Percentiles rank a stretch among this genome's conserved stretches.
Evolutionary conservation across 345 rosid genomes (phyloP).

Genomic region (Populus pruinosa): DNA sequence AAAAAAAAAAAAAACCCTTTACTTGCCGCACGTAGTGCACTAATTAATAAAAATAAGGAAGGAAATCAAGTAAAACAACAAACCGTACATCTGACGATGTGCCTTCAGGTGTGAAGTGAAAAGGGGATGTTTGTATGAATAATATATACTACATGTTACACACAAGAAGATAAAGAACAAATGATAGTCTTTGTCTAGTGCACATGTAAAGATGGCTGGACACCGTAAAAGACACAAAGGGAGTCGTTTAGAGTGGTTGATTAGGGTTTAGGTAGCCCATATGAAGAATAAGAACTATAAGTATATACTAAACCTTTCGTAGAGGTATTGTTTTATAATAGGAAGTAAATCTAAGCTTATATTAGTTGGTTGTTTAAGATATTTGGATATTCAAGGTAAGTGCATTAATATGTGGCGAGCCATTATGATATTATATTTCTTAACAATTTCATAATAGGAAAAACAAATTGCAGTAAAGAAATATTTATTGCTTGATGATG

Average conservation of each 20-base stretch:
- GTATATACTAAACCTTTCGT: background rate
- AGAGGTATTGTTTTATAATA: background rate
- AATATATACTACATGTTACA: background rate
- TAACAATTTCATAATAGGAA: background rate
- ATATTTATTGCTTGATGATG: background rate
- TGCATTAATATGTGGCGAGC: too few relatives aligned
- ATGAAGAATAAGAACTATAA: constrained; percentile 32
- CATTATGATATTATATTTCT: background rate
- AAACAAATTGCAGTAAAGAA: background rate
- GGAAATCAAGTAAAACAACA: background rate
- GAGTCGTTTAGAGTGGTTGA: constrained; percentile 29
- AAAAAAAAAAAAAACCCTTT: background rate
- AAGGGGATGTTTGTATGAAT: constrained; percentile 27
- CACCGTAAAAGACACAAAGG: constrained; percentile 4
- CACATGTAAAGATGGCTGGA: constrained; percentile 37
- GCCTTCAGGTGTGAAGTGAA: background rate
- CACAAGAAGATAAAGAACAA: constrained; percentile 19
- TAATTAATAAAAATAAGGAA: background rate
- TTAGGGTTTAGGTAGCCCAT: constrained; percentile 52
- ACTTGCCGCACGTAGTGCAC: background rate
- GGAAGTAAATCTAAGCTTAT: constrained; percentile 14
- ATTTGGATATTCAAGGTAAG: background rate
- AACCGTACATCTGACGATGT: constrained; percentile 9
- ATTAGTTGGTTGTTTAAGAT: background rate
- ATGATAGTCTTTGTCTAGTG: background rate